Base-by-base conservation (phyloP, 108 stramenopile genomes). In the Stephanodiscus triporus region DNA sequence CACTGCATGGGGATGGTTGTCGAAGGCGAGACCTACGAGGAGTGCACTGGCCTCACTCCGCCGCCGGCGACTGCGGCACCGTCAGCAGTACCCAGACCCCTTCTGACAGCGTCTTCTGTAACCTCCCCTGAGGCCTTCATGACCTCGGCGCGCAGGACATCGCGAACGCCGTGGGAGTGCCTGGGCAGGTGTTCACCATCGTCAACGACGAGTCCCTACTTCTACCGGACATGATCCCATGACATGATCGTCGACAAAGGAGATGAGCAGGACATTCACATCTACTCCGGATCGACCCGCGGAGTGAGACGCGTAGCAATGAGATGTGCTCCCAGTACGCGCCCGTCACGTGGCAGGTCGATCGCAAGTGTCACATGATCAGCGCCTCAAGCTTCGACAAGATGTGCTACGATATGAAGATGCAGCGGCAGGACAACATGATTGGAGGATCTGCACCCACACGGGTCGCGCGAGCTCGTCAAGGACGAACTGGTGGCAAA, bases 341-440 rank as follows among this genome's bases (percentile, higher is more conserved):
- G 29, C 85, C 84, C 37, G 86, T 88, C 63, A 88, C 89, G 60
- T 90, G 89, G 89, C 87, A 90, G 51, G 89, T 90, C 0, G 87
- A 90, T 73, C n/a, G n/a, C n/a, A n/a, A n/a, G n/a, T n/a, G n/a
- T n/a, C n/a, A n/a, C n/a, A n/a, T n/a, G n/a, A n/a, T 88, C 56
- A 82, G 80, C 40, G 89, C 89, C 32, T 88, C 87, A 3, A 72
- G 82, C 27, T 88, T 90, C 56, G 89, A 90, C 66, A 87, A 90
- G 84, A 56, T 90, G 50, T 90, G 89, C 38, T 48, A 61, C 14
- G n/a, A n/a, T n/a, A n/a, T n/a, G n/a, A n/a, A n/a, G n/a, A n/a
- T n/a, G n/a, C n/a, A n/a, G n/a, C n/a, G 86, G 85, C 30, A 90
- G n/a, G 89, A 88, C 55, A 79, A 88, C 53, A 85, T 90, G 87